Evolutionary conservation across 2,329 filamentous ascomycete species (phyloP).

Genomic region (Penicillium sp.): DNA sequence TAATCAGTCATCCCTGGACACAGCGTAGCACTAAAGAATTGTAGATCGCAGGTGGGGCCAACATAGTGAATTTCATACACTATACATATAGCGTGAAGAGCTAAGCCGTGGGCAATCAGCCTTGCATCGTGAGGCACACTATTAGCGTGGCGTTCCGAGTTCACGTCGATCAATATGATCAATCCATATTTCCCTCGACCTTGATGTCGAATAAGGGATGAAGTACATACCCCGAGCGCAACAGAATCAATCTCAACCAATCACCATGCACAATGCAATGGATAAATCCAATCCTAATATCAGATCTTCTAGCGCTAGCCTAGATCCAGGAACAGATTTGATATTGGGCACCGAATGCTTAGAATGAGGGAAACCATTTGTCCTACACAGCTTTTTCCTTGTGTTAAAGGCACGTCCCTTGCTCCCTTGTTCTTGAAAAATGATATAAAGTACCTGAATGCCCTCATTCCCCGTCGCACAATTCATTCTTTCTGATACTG

Average conservation of each 20-base stretch:
- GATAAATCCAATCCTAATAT: neutral
- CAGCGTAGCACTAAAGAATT: neutral
- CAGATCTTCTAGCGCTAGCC: constrained; percentile 1
- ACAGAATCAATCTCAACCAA: constrained; percentile 8
- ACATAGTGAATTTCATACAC: neutral
- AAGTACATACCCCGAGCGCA: constrained; percentile 13
- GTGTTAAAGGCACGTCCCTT: constrained; percentile 14
- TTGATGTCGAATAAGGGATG: constrained; percentile 18
- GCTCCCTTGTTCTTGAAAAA: constrained; percentile 4
- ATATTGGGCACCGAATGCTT: neutral
- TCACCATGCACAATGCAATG: neutral
- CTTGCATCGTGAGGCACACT: constrained; percentile 21
- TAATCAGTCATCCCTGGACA: neutral
- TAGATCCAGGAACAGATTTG: constrained; percentile 7
- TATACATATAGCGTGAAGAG: neutral
- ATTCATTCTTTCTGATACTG: neutral
- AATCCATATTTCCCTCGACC: constrained; percentile 12
- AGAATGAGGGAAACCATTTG: constrained; percentile 3
- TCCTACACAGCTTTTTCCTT: constrained; percentile 13
- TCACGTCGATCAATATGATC: constrained; percentile 13
- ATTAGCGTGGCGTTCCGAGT: constrained; percentile 17
- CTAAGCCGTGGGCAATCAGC: constrained; percentile 9
- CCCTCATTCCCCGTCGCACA: neutral
- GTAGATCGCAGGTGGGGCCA: neutral
- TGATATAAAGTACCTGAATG: constrained; percentile 3